phyloP scores from a whole-genome alignment of 2,329 filamentous ascomycete species.

The Fusarium concolor region DNA sequence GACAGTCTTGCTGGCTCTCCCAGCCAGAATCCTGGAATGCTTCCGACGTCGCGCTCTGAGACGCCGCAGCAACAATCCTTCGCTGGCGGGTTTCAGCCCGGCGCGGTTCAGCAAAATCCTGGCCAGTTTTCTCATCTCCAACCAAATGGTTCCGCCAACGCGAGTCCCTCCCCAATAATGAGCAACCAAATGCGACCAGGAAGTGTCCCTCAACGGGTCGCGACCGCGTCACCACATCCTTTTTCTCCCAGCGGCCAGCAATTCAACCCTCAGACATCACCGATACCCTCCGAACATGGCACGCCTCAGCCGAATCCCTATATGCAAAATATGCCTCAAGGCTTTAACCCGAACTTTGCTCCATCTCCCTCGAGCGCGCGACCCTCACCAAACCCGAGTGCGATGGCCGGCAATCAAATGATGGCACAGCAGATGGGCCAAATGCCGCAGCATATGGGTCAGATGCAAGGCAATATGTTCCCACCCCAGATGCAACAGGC shows the following conservation, averaged over 20 bases:
- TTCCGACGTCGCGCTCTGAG: constrained; percentile 88
- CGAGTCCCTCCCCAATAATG: constrained; percentile 94
- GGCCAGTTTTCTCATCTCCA: constrained; percentile 85
- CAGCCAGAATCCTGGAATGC: constrained; percentile 76
- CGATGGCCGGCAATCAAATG: constrained; percentile 65
- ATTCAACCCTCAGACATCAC: constrained; percentile 78
- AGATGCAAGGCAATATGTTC: constrained; percentile 59
- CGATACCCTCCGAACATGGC: constrained; percentile 79
- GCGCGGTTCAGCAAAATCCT: constrained; percentile 71
- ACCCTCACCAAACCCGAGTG: constrained; percentile 65
- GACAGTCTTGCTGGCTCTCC: constrained; percentile 88
- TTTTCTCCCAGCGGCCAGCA: constrained; percentile 83
- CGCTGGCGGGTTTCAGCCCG: constrained; percentile 75
- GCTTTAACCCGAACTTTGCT: constrained; percentile 69
- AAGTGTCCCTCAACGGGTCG: constrained; percentile 81
- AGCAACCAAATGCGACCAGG: constrained; percentile 80
- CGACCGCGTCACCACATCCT: constrained; percentile 91
- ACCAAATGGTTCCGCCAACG: constrained; percentile 81
- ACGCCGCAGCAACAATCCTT: constrained; percentile 86
- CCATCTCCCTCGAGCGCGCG: constrained; percentile 67
- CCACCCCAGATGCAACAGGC: constrained; percentile 59
- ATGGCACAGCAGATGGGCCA: constrained; percentile 64
- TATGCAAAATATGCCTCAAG: constrained; percentile 69
- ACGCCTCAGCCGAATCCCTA: constrained; percentile 81
- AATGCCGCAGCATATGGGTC: constrained; percentile 60